Evolutionary conservation across 1,284 basidiomycete genomes (phyloP).

Genomic region (Marasmius fiardii): DNA sequence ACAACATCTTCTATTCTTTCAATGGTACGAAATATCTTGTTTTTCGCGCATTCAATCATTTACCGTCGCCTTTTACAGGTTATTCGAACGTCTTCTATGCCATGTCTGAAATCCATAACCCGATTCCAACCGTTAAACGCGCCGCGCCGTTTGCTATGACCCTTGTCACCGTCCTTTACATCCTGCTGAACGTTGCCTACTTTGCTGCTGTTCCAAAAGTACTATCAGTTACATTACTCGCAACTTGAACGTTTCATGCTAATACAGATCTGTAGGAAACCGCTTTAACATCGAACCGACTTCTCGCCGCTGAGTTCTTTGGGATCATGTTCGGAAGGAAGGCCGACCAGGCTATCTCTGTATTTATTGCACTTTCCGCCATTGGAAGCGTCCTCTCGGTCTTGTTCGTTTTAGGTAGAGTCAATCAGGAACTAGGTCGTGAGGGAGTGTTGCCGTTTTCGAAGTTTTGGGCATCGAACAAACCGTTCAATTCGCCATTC

Average conservation of each 20-base stretch:
- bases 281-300: slow-evolving; percentile 22
- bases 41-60: no score
- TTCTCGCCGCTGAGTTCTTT: slow-evolving; percentile 24
- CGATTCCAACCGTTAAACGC: slow-evolving; percentile 29
- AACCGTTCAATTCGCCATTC: slow-evolving; percentile 34
- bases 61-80: slow-evolving; percentile 7
- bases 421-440: slow-evolving; percentile 35
- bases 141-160: slow-evolving; percentile 33
- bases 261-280: slow-evolving; percentile 23
- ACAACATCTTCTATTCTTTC: slow-evolving; percentile 34
- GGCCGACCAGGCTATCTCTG: slow-evolving; percentile 43
- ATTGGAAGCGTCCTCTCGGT: slow-evolving; percentile 53
- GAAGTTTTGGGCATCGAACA: slow-evolving; percentile 32
- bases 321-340: slow-evolving; percentile 46
- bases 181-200: slow-evolving; percentile 36
- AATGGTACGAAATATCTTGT: slow-evolving; percentile 17
- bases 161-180: slow-evolving; percentile 30
- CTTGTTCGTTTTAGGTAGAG: slow-evolving; percentile 32
- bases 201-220: slow-evolving; percentile 33
- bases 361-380: slow-evolving; percentile 50
- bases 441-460: slow-evolving; percentile 36
- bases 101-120: slow-evolving; percentile 33
- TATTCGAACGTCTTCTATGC: slow-evolving; percentile 37
- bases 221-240: neutral
- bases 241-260: no score